Evolutionary conservation across 495 filamentous ascomycete genomes (phyloP), one percentile per base, ranked within the genome.

Genomic region (Tuber umbilicatum): DNA sequence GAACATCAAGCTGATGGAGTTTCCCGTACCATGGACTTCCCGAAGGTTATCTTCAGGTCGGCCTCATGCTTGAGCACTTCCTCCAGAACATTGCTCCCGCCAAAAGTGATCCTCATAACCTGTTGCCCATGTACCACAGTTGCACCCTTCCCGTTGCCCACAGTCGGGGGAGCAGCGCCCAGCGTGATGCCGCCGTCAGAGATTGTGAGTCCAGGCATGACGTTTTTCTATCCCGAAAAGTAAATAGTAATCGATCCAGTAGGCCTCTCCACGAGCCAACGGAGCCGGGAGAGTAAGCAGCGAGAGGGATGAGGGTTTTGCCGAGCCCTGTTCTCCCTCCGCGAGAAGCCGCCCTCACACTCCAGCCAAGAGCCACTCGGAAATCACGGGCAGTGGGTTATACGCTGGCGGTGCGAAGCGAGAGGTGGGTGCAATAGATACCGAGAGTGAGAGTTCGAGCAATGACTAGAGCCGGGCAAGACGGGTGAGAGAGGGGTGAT

Each of bases 31-130:
- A 84, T 82, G 71, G 80, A 80, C 81, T 85, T 85, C 70, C 84
- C 84, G 73, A 85, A 85, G 55, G 84, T 83, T 75, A 85, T 77
- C 74, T 83, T 83, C 73, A 85, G 47, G 67, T 85, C 87, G 72
- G 86, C 84, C 73, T 86, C 85, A 77, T 86, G 78, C 78, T 82
- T 84, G 67, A 86, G 84, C 69, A 89, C 84, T 71, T 83, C 85
- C 73, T 86, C 85, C 67, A 89, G 85, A 45, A 90, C 82, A 43
- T 86, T 85, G 73, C 78, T 85, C 79, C 88, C 86, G 60, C 83
- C 83, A 69, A 90, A 84, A 67, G 87, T 86, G 77, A 90, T 78
- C 79, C 88, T 86, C 85, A 90, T 88, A 69, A 87, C 86, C 81
- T 90, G 88, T 47, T 79, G 76, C 10, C 72, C 75, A n/a, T 79